Evolutionary conservation across 2,329 filamentous ascomycete genomes (phyloP).

Genomic region (Fusarium papillatum): DNA sequence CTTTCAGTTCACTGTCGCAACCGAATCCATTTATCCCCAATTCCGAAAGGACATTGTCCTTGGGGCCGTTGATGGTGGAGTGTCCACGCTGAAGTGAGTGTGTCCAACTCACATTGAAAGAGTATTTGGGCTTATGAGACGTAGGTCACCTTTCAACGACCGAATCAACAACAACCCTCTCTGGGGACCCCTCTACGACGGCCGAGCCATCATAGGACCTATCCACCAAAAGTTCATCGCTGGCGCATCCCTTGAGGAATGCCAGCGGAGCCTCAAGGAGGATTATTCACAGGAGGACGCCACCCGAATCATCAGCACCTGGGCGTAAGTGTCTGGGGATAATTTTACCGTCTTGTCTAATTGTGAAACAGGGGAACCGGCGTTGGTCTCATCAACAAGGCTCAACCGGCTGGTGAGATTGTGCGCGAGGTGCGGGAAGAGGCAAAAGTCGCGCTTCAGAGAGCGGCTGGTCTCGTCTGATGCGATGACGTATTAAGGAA

Average conservation of each 20-base stretch:
- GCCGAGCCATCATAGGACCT: slow-evolving; percentile 55
- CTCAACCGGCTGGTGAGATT: slow-evolving; percentile 57
- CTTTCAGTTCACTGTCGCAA: slow-evolving; percentile 58
- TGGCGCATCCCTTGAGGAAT: slow-evolving; percentile 58
- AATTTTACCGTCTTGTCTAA: slow-evolving; percentile 7
- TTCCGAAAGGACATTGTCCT: slow-evolving; percentile 57
- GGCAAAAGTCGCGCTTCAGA: slow-evolving; percentile 50
- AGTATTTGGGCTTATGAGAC: not conserved
- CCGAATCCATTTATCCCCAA: slow-evolving; percentile 58
- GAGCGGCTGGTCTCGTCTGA: slow-evolving; percentile 39
- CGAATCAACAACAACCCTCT: slow-evolving; percentile 52
- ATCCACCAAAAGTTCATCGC: slow-evolving; percentile 56
- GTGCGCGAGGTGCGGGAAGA: slow-evolving; percentile 56
- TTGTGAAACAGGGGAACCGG: slow-evolving; percentile 53
- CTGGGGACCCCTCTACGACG: slow-evolving; percentile 60
- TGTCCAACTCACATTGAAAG: not conserved
- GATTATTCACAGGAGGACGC: slow-evolving; percentile 52
- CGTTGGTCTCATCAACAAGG: slow-evolving; percentile 59
- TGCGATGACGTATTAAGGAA: not conserved
- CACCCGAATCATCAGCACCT: slow-evolving; percentile 50
- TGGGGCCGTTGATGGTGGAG: slow-evolving; percentile 57
- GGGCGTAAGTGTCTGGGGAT: slow-evolving; percentile 49
- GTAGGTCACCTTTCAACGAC: slow-evolving; percentile 58
- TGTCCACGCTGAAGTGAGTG: slow-evolving; percentile 59
- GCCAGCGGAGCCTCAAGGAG: slow-evolving; percentile 53